Evolutionary conservation across 371 early-diverging fungal species (phyloP).

Genomic region (Nosema muscidifuracis): DNA sequence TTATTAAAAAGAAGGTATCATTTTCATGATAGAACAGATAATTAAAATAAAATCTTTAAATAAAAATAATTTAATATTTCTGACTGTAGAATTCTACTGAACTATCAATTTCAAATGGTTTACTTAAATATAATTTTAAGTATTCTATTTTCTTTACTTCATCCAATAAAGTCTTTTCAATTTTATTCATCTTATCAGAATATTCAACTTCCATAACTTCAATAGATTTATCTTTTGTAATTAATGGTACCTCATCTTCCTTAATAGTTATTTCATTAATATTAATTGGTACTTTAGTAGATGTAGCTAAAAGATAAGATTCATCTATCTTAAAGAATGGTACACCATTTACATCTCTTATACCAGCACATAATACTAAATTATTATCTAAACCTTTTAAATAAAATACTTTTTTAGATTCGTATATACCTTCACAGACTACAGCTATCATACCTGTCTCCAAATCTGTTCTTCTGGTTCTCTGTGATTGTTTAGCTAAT

Average conservation of each 20-base stretch:
- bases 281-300: conserved; percentile 35
- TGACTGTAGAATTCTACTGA: conserved; percentile 47
- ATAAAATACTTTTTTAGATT: conserved; percentile 47
- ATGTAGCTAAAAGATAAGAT: conserved; percentile 54
- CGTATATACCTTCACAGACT: conserved; percentile 59
- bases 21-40: too few species aligned
- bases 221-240: conserved; percentile 28
- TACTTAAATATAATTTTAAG: conserved; percentile 48
- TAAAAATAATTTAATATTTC: conserved; percentile 51
- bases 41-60: too few species aligned
- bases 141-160: conserved; percentile 34
- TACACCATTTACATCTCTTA: conserved; percentile 42
- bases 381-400: conserved; percentile 46
- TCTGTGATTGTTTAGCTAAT: conserved; percentile 11
- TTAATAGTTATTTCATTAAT: conserved; percentile 32
- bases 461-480: conserved; percentile 49
- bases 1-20: too few species aligned
- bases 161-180: conserved; percentile 33
- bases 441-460: conserved; percentile 52
- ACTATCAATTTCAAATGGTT: conserved; percentile 49
- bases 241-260: conserved; percentile 9
- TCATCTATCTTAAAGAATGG: conserved; percentile 60
- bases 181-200: conserved; percentile 19
- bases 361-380: conserved; percentile 48
- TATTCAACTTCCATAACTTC: conserved; percentile 37